Conservation (phyloP, 2,329 filamentous ascomycete species). For the Fusarium drepaniforme region DNA sequence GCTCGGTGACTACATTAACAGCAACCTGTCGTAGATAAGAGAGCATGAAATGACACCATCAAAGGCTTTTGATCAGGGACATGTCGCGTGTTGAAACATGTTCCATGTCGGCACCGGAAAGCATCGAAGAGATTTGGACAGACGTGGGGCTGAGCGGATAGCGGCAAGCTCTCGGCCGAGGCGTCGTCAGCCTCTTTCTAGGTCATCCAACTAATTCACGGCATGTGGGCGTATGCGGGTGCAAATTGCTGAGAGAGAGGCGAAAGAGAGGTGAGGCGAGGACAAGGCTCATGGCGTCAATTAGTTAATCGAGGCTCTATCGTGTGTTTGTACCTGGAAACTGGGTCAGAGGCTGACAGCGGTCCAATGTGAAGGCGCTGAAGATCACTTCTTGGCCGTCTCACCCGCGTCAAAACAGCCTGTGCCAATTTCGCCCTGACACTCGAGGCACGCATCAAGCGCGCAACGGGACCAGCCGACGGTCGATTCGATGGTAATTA, state of each 20-base stretch:
- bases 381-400: slow-evolving; percentile 36
- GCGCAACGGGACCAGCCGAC: background rate
- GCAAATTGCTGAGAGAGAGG: slow-evolving; percentile 29
- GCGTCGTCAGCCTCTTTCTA: slow-evolving; percentile 40
- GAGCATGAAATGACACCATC: background rate
- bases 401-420: slow-evolving; percentile 13
- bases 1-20: slow-evolving; percentile 55
- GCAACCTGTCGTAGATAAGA: slow-evolving; percentile 15
- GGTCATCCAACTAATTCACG: slow-evolving; percentile 8
- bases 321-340: slow-evolving; percentile 4
- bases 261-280: background rate
- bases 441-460: background rate
- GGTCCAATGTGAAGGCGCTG: slow-evolving; percentile 25
- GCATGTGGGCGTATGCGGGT: slow-evolving; percentile 33
- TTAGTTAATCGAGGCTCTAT: slow-evolving; percentile 15
- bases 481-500: background rate
- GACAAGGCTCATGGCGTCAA: slow-evolving; percentile 18
- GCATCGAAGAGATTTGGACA: slow-evolving; percentile 14
- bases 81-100: slow-evolving; percentile 7
- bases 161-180: slow-evolving; percentile 39
- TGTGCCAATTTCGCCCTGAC: slow-evolving; percentile 17
- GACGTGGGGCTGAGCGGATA: slow-evolving; percentile 26
- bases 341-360: slow-evolving; percentile 34
- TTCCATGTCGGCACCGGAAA: slow-evolving; percentile 16
- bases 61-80: background rate